Percentiles rank a stretch among this genome's conserved stretches.
These are phyloP conservation scores for Aspergillus cristatus DNA, from an alignment of 495 filamentous ascomycete species.

Conservation along the genomic window DNA sequence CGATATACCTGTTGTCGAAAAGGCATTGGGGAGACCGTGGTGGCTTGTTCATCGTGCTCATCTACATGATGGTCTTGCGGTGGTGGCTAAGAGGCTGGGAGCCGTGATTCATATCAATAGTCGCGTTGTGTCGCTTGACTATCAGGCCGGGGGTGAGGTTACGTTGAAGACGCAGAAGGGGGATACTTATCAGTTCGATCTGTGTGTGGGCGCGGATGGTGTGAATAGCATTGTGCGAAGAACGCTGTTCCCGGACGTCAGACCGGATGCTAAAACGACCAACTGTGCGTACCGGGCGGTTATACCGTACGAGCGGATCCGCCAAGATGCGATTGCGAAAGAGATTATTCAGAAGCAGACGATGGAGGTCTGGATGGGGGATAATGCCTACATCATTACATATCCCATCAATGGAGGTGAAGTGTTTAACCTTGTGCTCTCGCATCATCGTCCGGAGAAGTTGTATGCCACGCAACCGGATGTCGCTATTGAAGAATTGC, in stretches of 20 bases:
- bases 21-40: slow-evolving; percentile 16
- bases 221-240: slow-evolving; percentile 27
- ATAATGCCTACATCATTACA: slow-evolving; percentile 30
- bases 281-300: slow-evolving; percentile 34
- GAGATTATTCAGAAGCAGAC: slow-evolving; percentile 26
- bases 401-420: slow-evolving; percentile 41
- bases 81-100: slow-evolving; percentile 21
- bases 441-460: slow-evolving; percentile 27
- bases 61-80: slow-evolving; percentile 28
- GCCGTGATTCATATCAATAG: slow-evolving; percentile 25
- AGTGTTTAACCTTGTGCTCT: slow-evolving; percentile 43
- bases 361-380: slow-evolving; percentile 38
- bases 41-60: slow-evolving; percentile 31
- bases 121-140: slow-evolving; percentile 17
- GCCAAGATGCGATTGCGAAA: slow-evolving; percentile 25
- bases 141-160: slow-evolving; percentile 13
- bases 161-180: slow-evolving; percentile 24
- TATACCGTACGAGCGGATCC: slow-evolving; percentile 28
- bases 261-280: slow-evolving; percentile 25
- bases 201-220: slow-evolving; percentile 34
- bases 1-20: slow-evolving; percentile 12
- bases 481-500: slow-evolving; percentile 30
- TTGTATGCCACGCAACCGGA: slow-evolving; percentile 28
- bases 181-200: slow-evolving; percentile 22
- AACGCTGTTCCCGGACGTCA: slow-evolving; percentile 25